These are phyloP conservation scores for Annulohypoxylon nitens DNA, from an alignment of 495 filamentous ascomycete genomes.

Conservation along the genomic window DNA sequence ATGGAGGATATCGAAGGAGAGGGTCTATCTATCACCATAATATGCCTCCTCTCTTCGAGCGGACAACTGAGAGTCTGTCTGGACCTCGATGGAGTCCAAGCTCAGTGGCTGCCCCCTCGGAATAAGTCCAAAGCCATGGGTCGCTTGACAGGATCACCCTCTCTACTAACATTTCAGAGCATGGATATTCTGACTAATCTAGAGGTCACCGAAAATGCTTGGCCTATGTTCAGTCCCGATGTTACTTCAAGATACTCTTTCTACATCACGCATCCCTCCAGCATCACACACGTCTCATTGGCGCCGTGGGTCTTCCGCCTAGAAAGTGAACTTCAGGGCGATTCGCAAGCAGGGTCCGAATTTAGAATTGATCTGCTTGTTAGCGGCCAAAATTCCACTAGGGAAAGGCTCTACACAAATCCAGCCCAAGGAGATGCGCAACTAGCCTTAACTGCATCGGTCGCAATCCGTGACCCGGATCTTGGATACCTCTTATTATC, in stretches of 20 bases:
- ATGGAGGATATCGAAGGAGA: conserved; percentile 69
- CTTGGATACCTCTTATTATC: conserved; percentile 86
- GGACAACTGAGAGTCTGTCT: conserved; percentile 83
- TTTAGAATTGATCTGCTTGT: conserved; percentile 81
- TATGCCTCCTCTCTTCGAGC: conserved; percentile 80
- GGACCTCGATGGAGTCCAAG: conserved; percentile 83
- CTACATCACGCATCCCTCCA: conserved; percentile 79
- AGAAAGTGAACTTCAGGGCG: conserved; percentile 77
- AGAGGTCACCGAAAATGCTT: conserved; percentile 66
- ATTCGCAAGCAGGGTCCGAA: conserved; percentile 72
- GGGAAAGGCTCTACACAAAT: conserved; percentile 70
- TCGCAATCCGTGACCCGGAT: conserved; percentile 78
- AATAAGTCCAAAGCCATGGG: conserved; percentile 59
- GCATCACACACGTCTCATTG: conserved; percentile 78
- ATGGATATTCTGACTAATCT: conserved; percentile 71
- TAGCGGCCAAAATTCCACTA: conserved; percentile 69
- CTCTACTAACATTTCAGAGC: conserved; percentile 65
- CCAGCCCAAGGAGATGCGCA: conserved; percentile 52
- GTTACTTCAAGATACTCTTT: conserved; percentile 79
- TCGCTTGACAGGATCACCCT: conserved; percentile 49
- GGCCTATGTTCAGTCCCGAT: conserved; percentile 82
- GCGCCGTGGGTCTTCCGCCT: conserved; percentile 80
- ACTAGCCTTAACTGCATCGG: conserved; percentile 67
- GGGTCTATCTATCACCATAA: conserved; percentile 75
- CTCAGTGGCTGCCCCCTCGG: conserved; percentile 81